These are phyloP conservation scores for Bolboschoenus planiculmis DNA, from an alignment of 176 grass and related monocot species.

Conservation along the genomic window DNA sequence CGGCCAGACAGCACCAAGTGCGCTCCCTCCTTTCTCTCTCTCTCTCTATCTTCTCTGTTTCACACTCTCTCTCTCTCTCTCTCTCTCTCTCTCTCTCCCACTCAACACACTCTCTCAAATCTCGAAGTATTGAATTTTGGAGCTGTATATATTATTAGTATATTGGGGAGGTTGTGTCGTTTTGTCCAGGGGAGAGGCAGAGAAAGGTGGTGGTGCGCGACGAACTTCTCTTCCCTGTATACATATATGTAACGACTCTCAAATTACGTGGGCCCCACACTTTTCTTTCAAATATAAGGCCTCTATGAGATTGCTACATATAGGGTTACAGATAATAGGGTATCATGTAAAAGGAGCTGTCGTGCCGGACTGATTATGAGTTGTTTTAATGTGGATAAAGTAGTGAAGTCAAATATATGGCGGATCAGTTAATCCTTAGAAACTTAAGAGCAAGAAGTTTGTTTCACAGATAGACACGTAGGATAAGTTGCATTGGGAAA, in stretches of 20 bases:
- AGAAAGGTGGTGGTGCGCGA: slow-evolving; percentile 11
- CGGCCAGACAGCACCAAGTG: slow-evolving; percentile 9
- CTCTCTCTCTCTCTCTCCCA: slow-evolving; percentile 12
- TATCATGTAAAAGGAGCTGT: neutral
- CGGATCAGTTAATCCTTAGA: neutral
- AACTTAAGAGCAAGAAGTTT: neutral
- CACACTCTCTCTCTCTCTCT: slow-evolving; percentile 12
- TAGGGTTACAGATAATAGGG: neutral
- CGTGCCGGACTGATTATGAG: neutral
- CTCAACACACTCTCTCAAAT: slow-evolving; percentile 12
- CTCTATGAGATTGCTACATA: neutral
- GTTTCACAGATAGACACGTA: neutral
- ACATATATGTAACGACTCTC: neutral
- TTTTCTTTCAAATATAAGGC: neutral
- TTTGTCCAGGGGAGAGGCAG: slow-evolving; percentile 8
- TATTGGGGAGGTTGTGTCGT: slow-evolving; percentile 25
- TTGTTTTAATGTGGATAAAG: neutral
- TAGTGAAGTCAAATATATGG: neutral
- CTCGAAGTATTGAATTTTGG: slow-evolving; percentile 10
- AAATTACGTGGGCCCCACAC: neutral
- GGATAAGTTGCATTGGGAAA: neutral
- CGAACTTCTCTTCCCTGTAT: neutral
- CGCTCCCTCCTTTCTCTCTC: neutral
- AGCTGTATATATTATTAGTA: slow-evolving; percentile 19
- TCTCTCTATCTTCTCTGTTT: neutral